These are phyloP conservation scores for Smithsoniella earleae DNA, from an alignment of 163 green algal genomes.

Conservation along the genomic window DNA sequence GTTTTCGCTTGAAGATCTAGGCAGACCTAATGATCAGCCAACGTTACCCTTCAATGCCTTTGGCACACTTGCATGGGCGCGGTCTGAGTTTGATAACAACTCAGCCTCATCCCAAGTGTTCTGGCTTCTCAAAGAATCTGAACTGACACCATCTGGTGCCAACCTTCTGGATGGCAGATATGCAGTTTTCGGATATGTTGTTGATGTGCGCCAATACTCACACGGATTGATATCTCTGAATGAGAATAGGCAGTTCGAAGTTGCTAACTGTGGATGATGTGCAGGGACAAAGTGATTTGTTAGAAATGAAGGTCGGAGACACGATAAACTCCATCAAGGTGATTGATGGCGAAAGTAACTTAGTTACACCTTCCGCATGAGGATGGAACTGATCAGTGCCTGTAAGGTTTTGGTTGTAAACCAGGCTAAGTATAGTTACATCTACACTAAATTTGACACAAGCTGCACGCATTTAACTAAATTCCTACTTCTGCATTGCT, in stretches of 20 bases:
- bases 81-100: slow-evolving; percentile 94
- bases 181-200: slow-evolving; percentile 92
- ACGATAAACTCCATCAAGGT: slow-evolving; percentile 89
- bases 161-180: slow-evolving; percentile 97
- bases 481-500: not conserved
- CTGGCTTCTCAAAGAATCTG: slow-evolving; percentile 92
- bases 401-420: too few species aligned
- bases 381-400: too few species aligned
- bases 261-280: too few species aligned
- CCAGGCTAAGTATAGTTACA: too few species aligned
- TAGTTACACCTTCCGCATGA: slow-evolving; percentile 34
- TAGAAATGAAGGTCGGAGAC: slow-evolving; percentile 73
- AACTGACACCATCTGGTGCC: slow-evolving; percentile 87
- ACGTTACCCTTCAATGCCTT: slow-evolving; percentile 97
- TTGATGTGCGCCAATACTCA: slow-evolving; percentile 45
- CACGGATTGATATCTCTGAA: not conserved
- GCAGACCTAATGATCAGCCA: slow-evolving; percentile 71
- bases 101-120: slow-evolving; percentile 79
- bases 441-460: too few species aligned
- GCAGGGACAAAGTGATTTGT: slow-evolving; percentile 5
- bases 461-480: not conserved
- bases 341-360: slow-evolving; percentile 60
- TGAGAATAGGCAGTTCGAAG: too few species aligned
- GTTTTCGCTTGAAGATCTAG: slow-evolving; percentile 85
- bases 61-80: slow-evolving; percentile 86